Evolutionary conservation across 2,329 filamentous ascomycete genomes (phyloP), one percentile per base, ranked within the genome.

Genomic region (Claviceps sp.): DNA sequence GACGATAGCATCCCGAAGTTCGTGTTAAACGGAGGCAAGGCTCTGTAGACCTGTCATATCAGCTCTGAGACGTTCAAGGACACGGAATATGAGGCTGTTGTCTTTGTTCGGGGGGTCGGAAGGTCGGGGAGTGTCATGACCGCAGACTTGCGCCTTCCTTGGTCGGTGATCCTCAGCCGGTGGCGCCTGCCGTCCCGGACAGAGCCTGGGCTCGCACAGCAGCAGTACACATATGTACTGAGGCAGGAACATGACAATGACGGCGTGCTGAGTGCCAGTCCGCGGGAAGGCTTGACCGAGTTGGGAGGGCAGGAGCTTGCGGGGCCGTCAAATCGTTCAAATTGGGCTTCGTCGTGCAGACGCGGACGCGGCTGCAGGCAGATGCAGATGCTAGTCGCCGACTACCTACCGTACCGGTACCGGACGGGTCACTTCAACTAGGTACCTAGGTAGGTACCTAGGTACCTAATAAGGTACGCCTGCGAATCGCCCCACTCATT

Each of bases 31-130:
- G 55, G 53, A 56, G 55, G n/a, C 40, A 18, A 37, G 45, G 13
- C 52, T 56, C 57, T 61, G 59, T 52, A 65, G 65, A 67, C 65
- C 58, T 67, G 64, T 67, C 64, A 66, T 61, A 65, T 67, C 59
- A 42, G 37, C 16, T 61, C 59, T 63, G 59, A 64, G 59, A 63
- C 63, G 58, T 52, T 48, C 48, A 50, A 51, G 50, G 20, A 55
- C 43, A 55, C 55, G 58, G 58, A 55, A 60, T 57, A 59, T 56
- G 45, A 51, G 51, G 51, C 30, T 40, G 45, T 47, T 47, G 47
- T 37, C 24, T 14, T 48, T 42, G 37, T 48, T 22, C 18, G 2
- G 18, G 20, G 22, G 22, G 11, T 20, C 30, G 26, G 53, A 43
- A 30, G 20, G 34, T n/a, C 37, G 7, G 47, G 51, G 18, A 18